Evolutionary conservation across 2,329 filamentous ascomycete species (phyloP).

Genomic region (Graphiopsis chlorocephala): DNA sequence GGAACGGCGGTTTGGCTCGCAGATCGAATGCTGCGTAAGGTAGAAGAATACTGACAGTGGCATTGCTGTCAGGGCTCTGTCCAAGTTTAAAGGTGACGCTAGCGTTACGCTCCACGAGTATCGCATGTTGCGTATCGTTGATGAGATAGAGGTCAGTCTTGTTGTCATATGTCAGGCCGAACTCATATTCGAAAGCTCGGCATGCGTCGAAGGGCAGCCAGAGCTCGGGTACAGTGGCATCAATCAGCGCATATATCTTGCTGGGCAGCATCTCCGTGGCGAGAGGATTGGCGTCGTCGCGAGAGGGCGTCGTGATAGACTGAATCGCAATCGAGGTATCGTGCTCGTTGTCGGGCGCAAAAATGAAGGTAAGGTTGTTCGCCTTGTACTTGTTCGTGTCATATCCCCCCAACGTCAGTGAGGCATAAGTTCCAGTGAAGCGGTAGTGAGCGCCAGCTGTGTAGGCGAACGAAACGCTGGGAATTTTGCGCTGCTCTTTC

Average conservation of each 20-base stretch:
- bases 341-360: slow-evolving; percentile 55
- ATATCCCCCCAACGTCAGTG: slow-evolving; percentile 67
- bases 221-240: slow-evolving; percentile 49
- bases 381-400: slow-evolving; percentile 61
- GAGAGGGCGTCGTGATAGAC: slow-evolving; percentile 36
- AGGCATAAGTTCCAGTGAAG: slow-evolving; percentile 37
- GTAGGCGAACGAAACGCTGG: slow-evolving; percentile 72
- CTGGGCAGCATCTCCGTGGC: slow-evolving; percentile 39
- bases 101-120: slow-evolving; percentile 43
- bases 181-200: slow-evolving; percentile 60
- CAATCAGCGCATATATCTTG: slow-evolving; percentile 45
- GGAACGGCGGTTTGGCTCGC: slow-evolving; percentile 47
- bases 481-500: slow-evolving; percentile 58
- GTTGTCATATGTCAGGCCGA: slow-evolving; percentile 65
- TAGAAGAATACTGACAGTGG: slow-evolving; percentile 44
- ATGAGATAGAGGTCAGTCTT: slow-evolving; percentile 64
- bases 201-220: slow-evolving; percentile 55
- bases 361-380: slow-evolving; percentile 60
- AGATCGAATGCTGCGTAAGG: slow-evolving; percentile 52
- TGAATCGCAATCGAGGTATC: slow-evolving; percentile 59
- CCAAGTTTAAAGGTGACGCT: slow-evolving; percentile 46
- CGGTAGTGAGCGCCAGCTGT: slow-evolving; percentile 73
- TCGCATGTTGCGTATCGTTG: slow-evolving; percentile 54
- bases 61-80: slow-evolving; percentile 33
- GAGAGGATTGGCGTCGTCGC: slow-evolving; percentile 28